Percentiles rank a stretch among this genome's conserved stretches.
These are phyloP conservation scores for Pseudoneurospora amorphoporcata DNA, from an alignment of 495 filamentous ascomycete genomes.

Conservation along the genomic window DNA sequence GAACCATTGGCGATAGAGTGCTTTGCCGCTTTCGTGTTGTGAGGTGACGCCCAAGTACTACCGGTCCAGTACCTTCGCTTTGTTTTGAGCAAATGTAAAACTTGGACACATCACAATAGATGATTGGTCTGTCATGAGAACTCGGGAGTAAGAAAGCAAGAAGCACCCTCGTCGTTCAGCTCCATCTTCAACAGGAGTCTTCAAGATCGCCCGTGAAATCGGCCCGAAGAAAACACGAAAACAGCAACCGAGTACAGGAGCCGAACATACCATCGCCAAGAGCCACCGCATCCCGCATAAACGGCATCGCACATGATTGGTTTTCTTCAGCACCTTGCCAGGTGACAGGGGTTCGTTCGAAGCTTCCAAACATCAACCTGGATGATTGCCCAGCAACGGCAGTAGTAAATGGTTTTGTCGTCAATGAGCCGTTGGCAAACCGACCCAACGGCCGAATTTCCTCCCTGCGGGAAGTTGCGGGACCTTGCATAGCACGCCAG, in stretches of 20 bases:
- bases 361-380: background rate
- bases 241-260: background rate
- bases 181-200: background rate
- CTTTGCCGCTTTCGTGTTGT: background rate
- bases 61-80: background rate
- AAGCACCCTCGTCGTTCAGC: background rate
- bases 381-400: background rate
- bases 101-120: background rate
- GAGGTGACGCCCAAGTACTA: background rate
- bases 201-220: background rate
- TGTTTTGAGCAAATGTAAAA: background rate
- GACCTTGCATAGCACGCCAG: background rate
- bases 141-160: background rate
- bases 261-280: background rate
- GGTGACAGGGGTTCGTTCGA: background rate
- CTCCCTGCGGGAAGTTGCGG: background rate
- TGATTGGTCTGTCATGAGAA: background rate
- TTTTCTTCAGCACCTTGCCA: background rate
- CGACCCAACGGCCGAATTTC: background rate
- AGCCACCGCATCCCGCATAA: background rate
- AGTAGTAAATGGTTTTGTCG: background rate
- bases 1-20: background rate
- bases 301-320: background rate
- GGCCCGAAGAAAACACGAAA: background rate
- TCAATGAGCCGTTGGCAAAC: background rate